phyloP scores from a whole-genome alignment of 805 yeast species.

The Clavispora santaluciae region DNA sequence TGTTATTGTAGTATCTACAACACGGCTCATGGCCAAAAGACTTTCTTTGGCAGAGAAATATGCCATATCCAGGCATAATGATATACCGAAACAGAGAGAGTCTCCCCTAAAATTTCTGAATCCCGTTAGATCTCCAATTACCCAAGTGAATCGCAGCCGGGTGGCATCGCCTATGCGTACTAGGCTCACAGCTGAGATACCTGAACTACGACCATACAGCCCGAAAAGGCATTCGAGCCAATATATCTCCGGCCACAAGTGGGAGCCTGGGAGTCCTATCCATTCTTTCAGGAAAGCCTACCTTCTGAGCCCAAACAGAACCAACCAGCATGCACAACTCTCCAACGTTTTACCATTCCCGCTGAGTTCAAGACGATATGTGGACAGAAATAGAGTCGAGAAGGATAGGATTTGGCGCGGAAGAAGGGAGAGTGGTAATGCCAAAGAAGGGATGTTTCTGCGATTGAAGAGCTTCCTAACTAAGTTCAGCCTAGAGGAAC shows the following conservation, averaged over 20 bases:
- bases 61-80: constrained; percentile 6
- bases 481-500: background rate
- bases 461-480: background rate
- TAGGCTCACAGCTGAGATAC: background rate
- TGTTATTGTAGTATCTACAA: background rate
- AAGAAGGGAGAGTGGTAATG: background rate
- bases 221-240: background rate
- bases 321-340: background rate
- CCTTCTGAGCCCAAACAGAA: background rate
- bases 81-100: background rate
- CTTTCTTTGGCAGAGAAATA: constrained; percentile 14
- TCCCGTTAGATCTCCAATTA: background rate
- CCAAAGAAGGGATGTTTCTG: background rate
- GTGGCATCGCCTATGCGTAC: background rate
- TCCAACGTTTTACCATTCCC: background rate
- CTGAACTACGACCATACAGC: background rate
- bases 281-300: background rate
- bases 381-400: background rate
- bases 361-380: background rate
- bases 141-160: background rate
- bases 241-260: background rate
- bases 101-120: background rate
- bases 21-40: constrained; percentile 8
- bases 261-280: background rate
- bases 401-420: background rate